These are phyloP conservation scores for Capsicum chinense DNA, from an alignment of 257 asterid species.

Conservation along the genomic window DNA sequence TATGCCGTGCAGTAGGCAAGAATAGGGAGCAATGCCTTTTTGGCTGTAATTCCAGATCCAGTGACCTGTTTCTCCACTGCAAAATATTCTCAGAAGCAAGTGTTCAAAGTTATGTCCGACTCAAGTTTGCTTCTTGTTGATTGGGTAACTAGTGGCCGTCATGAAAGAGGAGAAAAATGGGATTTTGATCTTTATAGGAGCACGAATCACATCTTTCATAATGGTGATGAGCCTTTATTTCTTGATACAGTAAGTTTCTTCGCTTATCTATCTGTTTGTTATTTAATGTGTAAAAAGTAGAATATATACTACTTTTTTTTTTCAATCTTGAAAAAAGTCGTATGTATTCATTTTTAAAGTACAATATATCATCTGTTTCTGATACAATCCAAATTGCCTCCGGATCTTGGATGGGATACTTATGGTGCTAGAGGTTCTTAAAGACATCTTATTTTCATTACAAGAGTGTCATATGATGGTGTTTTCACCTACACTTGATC, in stretches of 20 bases:
- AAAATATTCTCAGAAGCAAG: constrained; percentile 76
- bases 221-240: constrained; percentile 66
- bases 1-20: constrained; percentile 70
- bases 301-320: no score
- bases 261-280: constrained; percentile 23
- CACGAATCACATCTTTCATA: constrained; percentile 64
- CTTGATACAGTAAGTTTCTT: constrained; percentile 72
- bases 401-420: no score
- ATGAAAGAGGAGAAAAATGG: constrained; percentile 92
- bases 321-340: no score
- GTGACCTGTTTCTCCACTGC: constrained; percentile 98
- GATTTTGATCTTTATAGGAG: constrained; percentile 77
- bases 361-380: no score
- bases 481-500: no score
- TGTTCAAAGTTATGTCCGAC: constrained; percentile 55
- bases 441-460: no score
- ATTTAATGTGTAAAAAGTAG: constrained; percentile 7
- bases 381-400: no score
- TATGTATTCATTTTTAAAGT: neutral
- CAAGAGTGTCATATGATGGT: no score
- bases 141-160: constrained; percentile 98
- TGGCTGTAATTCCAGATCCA: constrained; percentile 93
- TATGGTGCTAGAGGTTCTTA: no score
- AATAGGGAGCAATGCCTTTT: constrained; percentile 64
- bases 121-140: constrained; percentile 89